Base-by-base conservation (phyloP, 106 monocot genomes). In the Dioscorea zingiberensis region DNA sequence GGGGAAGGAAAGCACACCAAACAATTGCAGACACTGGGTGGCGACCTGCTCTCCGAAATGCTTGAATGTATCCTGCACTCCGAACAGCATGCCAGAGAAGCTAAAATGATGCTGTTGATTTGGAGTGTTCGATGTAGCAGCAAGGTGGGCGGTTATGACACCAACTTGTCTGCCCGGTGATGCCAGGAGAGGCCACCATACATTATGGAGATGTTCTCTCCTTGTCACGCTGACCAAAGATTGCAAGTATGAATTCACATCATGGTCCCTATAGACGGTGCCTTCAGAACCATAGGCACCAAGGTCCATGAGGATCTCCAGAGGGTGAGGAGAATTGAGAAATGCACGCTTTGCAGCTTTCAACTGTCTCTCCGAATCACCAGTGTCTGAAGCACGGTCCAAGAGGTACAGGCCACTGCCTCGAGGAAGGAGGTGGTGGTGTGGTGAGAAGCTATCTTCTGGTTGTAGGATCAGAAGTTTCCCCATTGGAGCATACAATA, bases 301-400 rank as follows among this genome's bases (percentile, higher is more conserved):
- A 3, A 80, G 81, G 57, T 97, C 88, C 27, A 81, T 85, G 4
- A 91, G 75, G 25, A 91, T 88, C 81, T 97, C 88, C 0, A 97
- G 79, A 46, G 95, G 95, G 64, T 97, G 95, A 3, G 95, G 95
- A 25, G 91, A 81, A 69, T 97, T 91, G 48, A 97, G 63, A 73
- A 97, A 97, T 12, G 80, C 74, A 7, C 53, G 75, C 24, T 74
- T 61, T 32, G 95, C 95, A 13, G 85, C 71, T 3, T 53, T 69
- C 24, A 91, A 44, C 2, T 58, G 32, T 46, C 58, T 71, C 51
- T 18, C 59, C 7, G 87, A 65, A 21, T 76, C 63, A 59, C 56
- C 66, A 21, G 69, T 62, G 30, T 62, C 64, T 29, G 46, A 13
- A 9, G 65, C 29, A 63, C 73, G 71, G 17, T 28, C 71, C 29